Percentiles rank a stretch among this genome's conserved stretches.
phyloP scores from a whole-genome alignment of 192 early-diverging fungal species.

The Backusella tuberculispora region DNA sequence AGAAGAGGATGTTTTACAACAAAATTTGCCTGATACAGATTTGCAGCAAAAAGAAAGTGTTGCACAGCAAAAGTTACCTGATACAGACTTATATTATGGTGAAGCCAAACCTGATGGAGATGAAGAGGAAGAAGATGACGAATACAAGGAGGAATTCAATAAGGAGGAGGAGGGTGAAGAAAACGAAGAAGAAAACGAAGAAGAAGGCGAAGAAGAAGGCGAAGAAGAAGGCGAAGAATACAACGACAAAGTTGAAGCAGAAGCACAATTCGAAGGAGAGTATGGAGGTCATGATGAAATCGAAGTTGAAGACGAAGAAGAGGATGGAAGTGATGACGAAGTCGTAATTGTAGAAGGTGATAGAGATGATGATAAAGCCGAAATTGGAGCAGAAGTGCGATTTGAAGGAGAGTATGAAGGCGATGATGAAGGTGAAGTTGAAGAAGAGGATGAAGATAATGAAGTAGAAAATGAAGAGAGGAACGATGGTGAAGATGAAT shows the following conservation, averaged over 20 bases:
- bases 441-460: not conserved
- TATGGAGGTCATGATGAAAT: not conserved
- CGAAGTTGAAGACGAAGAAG: not conserved
- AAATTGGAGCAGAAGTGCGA: too few relatives aligned
- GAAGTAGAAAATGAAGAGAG: not conserved
- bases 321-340: not conserved
- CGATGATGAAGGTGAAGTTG: not conserved
- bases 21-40: not conserved
- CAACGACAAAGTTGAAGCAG: not conserved
- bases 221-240: not conserved
- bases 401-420: not conserved
- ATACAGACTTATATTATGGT: not conserved
- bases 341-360: not conserved
- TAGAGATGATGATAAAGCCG: not conserved
- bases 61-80: not conserved
- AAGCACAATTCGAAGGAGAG: not conserved
- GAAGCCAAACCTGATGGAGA: not conserved
- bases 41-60: not conserved
- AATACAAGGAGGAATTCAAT: not conserved
- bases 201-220: not conserved
- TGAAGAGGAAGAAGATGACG: not conserved
- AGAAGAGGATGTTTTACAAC: not conserved
- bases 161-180: not conserved
- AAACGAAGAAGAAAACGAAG: not conserved
- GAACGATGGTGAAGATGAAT: not conserved